A percentile compares a stretch with the other conserved stretches of the same genome.
Conservation (phyloP, 495 filamentous ascomycete species). For the Penicillium paxilli region DNA sequence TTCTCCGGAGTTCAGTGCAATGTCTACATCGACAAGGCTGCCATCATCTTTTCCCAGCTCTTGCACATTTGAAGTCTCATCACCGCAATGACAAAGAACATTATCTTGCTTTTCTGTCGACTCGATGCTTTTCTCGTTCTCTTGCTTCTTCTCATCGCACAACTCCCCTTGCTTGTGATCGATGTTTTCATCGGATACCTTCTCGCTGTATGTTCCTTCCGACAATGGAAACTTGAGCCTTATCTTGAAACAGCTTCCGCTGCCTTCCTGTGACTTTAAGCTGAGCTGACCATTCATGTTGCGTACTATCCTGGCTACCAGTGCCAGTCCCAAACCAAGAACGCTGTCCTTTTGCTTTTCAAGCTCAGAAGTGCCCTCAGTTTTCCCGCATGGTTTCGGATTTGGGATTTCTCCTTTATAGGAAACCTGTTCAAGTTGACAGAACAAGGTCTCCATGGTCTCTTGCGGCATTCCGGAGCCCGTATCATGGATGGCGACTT, state of each 20-base stretch:
- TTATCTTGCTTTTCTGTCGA: neutral
- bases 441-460: constrained; percentile 75
- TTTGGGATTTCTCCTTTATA: constrained; percentile 47
- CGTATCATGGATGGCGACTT: constrained; percentile 76
- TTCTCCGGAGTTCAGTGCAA: constrained; percentile 12
- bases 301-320: constrained; percentile 77
- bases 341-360: constrained; percentile 39
- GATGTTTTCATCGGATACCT: neutral
- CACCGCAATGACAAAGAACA: constrained; percentile 16
- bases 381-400: constrained; percentile 30
- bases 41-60: constrained; percentile 8
- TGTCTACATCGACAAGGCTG: constrained; percentile 10
- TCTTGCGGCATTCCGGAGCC: constrained; percentile 75
- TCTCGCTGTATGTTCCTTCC: neutral
- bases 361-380: constrained; percentile 9
- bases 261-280: constrained; percentile 79
- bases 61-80: neutral
- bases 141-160: neutral
- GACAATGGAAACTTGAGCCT: constrained; percentile 29
- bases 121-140: neutral
- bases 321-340: constrained; percentile 77
- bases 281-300: constrained; percentile 89
- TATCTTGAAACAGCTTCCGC: constrained; percentile 74
- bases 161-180: constrained; percentile 4
- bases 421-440: constrained; percentile 82